Evolutionary conservation across 1,139 yeast genomes (phyloP).

Genomic region (Yamadazyma mexicana): DNA sequence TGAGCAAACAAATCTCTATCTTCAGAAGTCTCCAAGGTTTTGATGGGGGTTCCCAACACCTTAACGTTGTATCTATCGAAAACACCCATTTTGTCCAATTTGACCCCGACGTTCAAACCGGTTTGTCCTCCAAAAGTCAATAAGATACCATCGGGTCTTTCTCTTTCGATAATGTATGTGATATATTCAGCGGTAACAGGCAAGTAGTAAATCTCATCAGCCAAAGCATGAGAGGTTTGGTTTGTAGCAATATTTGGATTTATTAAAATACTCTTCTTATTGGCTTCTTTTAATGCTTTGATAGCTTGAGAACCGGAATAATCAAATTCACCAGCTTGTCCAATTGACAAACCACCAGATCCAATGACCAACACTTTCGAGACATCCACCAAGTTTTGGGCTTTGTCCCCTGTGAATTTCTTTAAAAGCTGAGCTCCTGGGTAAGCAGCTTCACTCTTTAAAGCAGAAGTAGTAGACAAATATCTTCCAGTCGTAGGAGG

Average conservation of each 20-base stretch:
- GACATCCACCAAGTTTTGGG: constrained; percentile 69
- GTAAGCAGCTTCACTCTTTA: constrained; percentile 23
- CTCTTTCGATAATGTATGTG: constrained; percentile 90
- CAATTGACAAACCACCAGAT: constrained; percentile 96
- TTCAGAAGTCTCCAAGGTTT: constrained; percentile 92
- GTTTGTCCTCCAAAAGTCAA: constrained; percentile 99
- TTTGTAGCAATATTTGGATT: constrained; percentile 98
- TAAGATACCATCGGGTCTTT: constrained; percentile 92
- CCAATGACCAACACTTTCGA: constrained; percentile 90
- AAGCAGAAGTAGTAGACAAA: neutral
- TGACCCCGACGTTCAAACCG: constrained; percentile 92
- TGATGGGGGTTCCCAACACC: constrained; percentile 95
- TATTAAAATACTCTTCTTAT: constrained; percentile 80
- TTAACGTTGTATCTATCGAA: constrained; percentile 88
- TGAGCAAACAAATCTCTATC: constrained; percentile 95
- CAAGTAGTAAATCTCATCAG: constrained; percentile 90
- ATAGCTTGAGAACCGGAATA: constrained; percentile 98
- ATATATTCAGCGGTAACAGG: constrained; percentile 98
- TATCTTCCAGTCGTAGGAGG: neutral
- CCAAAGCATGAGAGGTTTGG: constrained; percentile 93
- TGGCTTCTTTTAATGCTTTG: constrained; percentile 90
- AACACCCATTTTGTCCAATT: constrained; percentile 89
- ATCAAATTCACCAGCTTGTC: constrained; percentile 99
- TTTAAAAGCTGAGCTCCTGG: constrained; percentile 44
- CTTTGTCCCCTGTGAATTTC: constrained; percentile 31